Evolutionary conservation across 1,139 yeast species (phyloP).

Genomic region (Nakaseomyces nivariensis): DNA sequence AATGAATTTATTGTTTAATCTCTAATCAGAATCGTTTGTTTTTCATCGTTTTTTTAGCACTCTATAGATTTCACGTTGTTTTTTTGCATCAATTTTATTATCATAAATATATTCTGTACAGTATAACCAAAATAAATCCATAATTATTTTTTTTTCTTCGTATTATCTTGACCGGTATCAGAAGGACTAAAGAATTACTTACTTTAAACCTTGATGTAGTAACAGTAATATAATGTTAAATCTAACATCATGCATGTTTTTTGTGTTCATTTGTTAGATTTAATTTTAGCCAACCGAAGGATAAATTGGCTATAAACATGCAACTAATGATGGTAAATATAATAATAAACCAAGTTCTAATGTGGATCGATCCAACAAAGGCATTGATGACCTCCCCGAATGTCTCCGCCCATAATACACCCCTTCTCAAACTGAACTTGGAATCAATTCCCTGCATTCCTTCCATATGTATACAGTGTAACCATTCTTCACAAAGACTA

Average conservation of each 20-base stretch:
- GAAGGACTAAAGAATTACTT: too few species aligned
- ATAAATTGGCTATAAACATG: slow-evolving; percentile 18
- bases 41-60: neutral
- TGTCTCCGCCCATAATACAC: slow-evolving; percentile 52
- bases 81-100: neutral
- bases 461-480: slow-evolving; percentile 51
- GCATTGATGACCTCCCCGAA: slow-evolving; percentile 54
- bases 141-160: neutral
- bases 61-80: neutral
- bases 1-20: neutral
- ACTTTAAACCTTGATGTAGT: too few species aligned
- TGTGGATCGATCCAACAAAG: slow-evolving; percentile 53
- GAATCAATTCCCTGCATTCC: slow-evolving; percentile 30
- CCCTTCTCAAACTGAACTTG: slow-evolving; percentile 24
- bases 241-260: neutral
- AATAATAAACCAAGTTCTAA: slow-evolving; percentile 42
- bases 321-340: slow-evolving; percentile 26
- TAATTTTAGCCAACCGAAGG: neutral
- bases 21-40: too few species aligned
- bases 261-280: neutral
- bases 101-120: neutral
- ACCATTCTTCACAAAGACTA: slow-evolving; percentile 49
- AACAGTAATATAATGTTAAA: too few species aligned
- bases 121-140: neutral
- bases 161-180: too few species aligned